A percentile compares a stretch with the other conserved stretches of the same genome.
Evolutionary conservation across 768 basidiomycete genomes (phyloP).

Genomic region (Podaxis sp.): DNA sequence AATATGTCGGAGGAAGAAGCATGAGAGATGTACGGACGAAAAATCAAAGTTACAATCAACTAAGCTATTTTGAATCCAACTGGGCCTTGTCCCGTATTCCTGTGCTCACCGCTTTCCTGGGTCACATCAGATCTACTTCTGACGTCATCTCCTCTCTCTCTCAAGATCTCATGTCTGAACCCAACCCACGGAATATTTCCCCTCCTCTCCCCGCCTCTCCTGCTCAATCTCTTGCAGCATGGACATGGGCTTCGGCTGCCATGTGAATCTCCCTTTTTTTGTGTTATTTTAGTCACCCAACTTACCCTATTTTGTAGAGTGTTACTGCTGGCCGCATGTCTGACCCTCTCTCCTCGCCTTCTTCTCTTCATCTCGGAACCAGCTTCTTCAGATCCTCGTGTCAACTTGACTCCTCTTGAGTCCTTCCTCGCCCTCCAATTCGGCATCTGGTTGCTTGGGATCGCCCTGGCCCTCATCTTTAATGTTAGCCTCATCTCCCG

Average conservation of each 20-base stretch:
- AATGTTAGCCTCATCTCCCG: conserved; percentile 41
- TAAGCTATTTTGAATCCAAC: not conserved
- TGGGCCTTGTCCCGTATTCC: not conserved
- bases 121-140: not conserved
- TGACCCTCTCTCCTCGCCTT: conserved; percentile 55
- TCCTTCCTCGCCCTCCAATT: conserved; percentile 66
- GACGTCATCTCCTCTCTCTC: not conserved
- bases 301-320: not conserved
- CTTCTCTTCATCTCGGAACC: conserved; percentile 58
- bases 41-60: not conserved
- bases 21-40: conserved; percentile 3
- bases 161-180: not conserved
- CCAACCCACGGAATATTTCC: not conserved
- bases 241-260: conserved; percentile 23
- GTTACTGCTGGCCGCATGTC: conserved; percentile 18
- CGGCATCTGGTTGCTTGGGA: conserved; percentile 56
- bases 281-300: not conserved
- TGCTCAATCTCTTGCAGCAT: not conserved
- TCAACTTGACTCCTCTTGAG: conserved; percentile 62
- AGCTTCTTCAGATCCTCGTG: conserved; percentile 30
- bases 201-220: not conserved
- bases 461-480: conserved; percentile 56
- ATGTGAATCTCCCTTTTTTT: conserved; percentile 24
- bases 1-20: not conserved
- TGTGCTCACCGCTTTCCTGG: conserved; percentile 1